These are phyloP conservation scores for Ophiostoma sp. DNA, from an alignment of 2,329 filamentous ascomycete genomes.

Conservation along the genomic window DNA sequence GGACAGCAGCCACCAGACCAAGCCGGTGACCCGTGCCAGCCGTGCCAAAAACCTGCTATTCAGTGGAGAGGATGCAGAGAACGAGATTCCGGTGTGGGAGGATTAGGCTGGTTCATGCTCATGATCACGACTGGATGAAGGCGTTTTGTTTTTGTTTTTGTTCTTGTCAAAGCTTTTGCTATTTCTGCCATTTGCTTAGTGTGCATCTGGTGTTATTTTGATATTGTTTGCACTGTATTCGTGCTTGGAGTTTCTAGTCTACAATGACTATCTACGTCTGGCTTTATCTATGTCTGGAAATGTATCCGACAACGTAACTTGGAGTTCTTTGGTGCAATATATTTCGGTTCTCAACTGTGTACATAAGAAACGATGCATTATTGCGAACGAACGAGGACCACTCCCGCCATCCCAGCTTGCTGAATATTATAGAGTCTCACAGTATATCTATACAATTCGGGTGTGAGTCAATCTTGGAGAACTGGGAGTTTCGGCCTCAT, in stretches of 20 bases:
- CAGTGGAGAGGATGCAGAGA: constrained; percentile 16
- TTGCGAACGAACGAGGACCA: neutral
- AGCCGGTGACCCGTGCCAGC: neutral
- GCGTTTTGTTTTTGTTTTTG: neutral
- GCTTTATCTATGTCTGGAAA: no score
- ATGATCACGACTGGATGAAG: constrained; percentile 12
- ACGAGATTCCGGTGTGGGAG: constrained; percentile 18
- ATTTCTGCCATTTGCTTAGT: no score
- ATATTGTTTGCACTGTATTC: neutral
- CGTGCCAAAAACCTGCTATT: constrained; percentile 10
- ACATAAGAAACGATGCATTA: neutral
- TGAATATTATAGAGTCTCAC: no score
- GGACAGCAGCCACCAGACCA: neutral
- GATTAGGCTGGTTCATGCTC: neutral
- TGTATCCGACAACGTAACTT: no score
- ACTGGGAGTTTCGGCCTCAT: no score
- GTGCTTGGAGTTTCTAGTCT: neutral
- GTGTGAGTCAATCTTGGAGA: no score
- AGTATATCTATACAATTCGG: no score
- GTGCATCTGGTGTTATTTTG: neutral
- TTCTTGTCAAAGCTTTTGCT: neutral
- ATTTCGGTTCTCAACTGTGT: neutral
- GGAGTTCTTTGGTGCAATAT: neutral
- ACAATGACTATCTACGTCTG: no score
- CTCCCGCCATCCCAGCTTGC: no score